A percentile compares a stretch with the other conserved stretches of the same genome.
These are phyloP conservation scores for Spergularia marina DNA, from an alignment of 148 eudicot genomes.

Conservation along the genomic window DNA sequence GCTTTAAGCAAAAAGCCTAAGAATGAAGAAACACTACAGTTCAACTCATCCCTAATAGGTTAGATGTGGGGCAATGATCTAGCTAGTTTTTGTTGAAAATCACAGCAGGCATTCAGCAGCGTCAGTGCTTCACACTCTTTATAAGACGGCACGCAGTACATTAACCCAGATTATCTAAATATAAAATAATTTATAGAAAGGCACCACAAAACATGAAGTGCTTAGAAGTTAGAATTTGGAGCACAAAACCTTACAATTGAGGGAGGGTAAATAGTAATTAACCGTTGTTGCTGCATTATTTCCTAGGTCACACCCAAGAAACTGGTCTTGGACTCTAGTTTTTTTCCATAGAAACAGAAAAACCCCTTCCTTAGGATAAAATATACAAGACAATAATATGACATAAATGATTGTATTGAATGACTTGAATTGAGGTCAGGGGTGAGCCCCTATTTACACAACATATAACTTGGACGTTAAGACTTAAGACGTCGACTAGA, in stretches of 20 bases:
- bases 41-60: not conserved
- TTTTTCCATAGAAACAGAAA: not conserved
- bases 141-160: not conserved
- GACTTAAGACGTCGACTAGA: too few species aligned
- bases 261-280: not conserved
- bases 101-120: not conserved
- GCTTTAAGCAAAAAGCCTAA: constrained; percentile 11
- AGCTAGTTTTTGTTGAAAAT: not conserved
- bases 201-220: not conserved
- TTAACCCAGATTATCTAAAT: not conserved
- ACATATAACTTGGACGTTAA: too few species aligned
- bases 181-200: not conserved
- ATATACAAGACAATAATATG: too few species aligned
- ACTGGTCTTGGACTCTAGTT: too few species aligned
- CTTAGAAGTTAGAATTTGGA: not conserved
- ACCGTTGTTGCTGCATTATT: not conserved
- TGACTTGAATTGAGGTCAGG: too few species aligned
- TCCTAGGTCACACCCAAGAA: not conserved
- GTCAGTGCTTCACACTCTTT: not conserved
- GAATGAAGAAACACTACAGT: not conserved
- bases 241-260: not conserved
- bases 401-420: too few species aligned
- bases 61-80: not conserved
- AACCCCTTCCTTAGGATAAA: not conserved
- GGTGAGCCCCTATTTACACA: too few species aligned